phyloP scores from a whole-genome alignment of 2,329 filamentous ascomycete species.

The Pseudogymnoascus sp. region DNA sequence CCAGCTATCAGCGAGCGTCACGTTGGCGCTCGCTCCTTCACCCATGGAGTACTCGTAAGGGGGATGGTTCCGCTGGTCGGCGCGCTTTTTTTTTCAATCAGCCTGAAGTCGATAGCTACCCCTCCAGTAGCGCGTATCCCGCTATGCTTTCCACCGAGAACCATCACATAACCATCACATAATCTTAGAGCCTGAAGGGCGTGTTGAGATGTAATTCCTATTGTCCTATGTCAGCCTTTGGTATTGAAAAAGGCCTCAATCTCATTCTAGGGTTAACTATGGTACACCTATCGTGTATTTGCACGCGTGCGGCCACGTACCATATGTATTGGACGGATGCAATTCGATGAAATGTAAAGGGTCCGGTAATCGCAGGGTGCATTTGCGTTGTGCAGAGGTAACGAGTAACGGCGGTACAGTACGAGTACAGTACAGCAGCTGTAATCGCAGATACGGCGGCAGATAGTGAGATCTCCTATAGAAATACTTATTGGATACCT shows the following conservation, averaged over 20 bases:
- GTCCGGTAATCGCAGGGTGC: neutral
- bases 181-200: neutral
- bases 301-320: neutral
- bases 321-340: neutral
- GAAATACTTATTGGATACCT: neutral
- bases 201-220: neutral
- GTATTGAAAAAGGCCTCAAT: neutral
- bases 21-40: neutral
- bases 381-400: neutral
- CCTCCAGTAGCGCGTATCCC: neutral
- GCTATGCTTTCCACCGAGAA: slow-evolving; percentile 1
- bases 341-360: neutral
- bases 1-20: neutral
- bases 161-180: too few species aligned
- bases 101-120: neutral
- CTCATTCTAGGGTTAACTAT: neutral
- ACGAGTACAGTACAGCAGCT: neutral
- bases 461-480: neutral
- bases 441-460: neutral
- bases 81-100: neutral
- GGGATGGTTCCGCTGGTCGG: neutral
- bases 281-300: neutral
- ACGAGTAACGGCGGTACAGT: neutral
- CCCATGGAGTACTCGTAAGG: neutral
- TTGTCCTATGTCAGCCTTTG: neutral